Base-by-base conservation (phyloP, 768 basidiomycete genomes). In the Cystofilobasidium bisporidii region DNA sequence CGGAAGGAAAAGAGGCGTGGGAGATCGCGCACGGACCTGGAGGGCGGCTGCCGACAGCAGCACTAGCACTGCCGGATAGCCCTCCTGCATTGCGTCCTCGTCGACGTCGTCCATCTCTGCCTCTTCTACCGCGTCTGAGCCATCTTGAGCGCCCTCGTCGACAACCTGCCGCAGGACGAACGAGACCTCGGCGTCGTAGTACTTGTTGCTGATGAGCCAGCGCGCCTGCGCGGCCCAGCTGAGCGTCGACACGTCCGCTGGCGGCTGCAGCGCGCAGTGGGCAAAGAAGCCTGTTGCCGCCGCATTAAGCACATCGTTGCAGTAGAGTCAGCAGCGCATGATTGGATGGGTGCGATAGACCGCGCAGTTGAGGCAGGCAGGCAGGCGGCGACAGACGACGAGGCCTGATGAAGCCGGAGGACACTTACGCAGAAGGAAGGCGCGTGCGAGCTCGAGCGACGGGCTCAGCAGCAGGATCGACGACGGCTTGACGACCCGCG, bases 391-490 rank as follows among this genome's bases (percentile, higher is more conserved):
- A n/a, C n/a, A n/a, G n/a, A n/a, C n/a, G n/a, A n/a, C n/a, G n/a
- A n/a, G n/a, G n/a, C n/a, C n/a, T n/a, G 3, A 50, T 2, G 3
- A 10, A 10, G 48, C 11, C 3, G 11, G 14, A 32, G 53, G 28
- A 1, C 15, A 32, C 53, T 26, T 3, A 56, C 53, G 28, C 14
- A 32, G 30, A 18, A 56, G 53, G 53, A 56, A 56, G 20, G 53
- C 53, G 28, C 53, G 53, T 28, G 53, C 53, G 28, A 56, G 53
- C 53, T 28, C 53, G 30, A 56, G 53, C 28, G 53, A 56, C 28
- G 53, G 53, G 28, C 28, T 56, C 28, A 56, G 53, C 11, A 56
- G 28, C 26, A 56, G 30, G 53, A 56, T 32, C 28, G 53, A 56
- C 53, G 53, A 32, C 26, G 26, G 53, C 53, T 56, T 56, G 47